A percentile compares a stretch with the other conserved stretches of the same genome.
Evolutionary conservation across 306 rosid genomes (phyloP).

Genomic region (Prunus mume): DNA sequence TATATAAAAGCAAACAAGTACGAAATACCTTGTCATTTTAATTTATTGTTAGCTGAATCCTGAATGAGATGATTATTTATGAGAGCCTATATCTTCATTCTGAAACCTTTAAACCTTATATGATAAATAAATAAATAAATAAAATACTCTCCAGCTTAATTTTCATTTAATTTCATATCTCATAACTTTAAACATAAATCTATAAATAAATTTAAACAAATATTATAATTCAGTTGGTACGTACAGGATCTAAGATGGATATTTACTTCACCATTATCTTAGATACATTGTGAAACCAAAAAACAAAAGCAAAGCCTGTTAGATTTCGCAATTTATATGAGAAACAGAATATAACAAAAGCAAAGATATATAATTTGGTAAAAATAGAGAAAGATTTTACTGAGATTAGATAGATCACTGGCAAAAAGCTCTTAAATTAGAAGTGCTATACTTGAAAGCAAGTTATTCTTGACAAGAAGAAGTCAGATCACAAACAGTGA

Average conservation of each 20-base stretch:
- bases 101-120: not conserved
- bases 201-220: not conserved
- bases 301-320: not conserved
- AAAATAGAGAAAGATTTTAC: not conserved
- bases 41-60: not conserved
- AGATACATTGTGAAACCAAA: not conserved
- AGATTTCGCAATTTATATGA: no score
- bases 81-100: not conserved
- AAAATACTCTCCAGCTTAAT: not conserved
- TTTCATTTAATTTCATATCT: not conserved
- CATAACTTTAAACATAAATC: not conserved
- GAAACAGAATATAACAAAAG: not conserved
- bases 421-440: not conserved
- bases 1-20: not conserved
- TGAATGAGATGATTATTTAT: not conserved
- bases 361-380: no score
- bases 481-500: constrained; percentile 16
- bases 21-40: not conserved
- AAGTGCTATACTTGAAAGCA: not conserved
- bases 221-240: not conserved
- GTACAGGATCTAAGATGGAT: not conserved
- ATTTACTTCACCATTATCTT: not conserved
- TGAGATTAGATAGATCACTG: not conserved
- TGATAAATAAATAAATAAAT: not conserved
- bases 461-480: not conserved